Conservation (phyloP, 345 rosid genomes). For the Stellera chamaejasme region DNA sequence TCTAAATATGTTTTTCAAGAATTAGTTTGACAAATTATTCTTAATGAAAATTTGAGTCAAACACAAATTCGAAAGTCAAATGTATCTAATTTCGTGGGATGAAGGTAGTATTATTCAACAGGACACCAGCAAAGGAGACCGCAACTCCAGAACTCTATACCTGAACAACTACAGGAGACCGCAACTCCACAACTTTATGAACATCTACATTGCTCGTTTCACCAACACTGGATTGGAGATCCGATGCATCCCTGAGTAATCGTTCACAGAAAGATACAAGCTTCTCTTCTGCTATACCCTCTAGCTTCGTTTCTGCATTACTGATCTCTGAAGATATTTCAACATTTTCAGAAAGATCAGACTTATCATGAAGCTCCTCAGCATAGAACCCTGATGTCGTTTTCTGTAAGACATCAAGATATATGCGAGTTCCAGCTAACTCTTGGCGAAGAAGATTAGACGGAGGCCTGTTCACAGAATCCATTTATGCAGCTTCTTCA, state of each 20-base stretch:
- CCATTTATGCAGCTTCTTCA: slow-evolving; percentile 4
- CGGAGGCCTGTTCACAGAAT: slow-evolving; percentile 60
- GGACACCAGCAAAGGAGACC: slow-evolving; percentile 69
- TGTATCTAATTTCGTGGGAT: too few relatives aligned
- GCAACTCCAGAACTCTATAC: slow-evolving; percentile 51
- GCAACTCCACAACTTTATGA: slow-evolving; percentile 73
- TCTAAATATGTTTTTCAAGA: too few relatives aligned
- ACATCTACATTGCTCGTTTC: slow-evolving; percentile 72
- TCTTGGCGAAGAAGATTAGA: slow-evolving; percentile 86
- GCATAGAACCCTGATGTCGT: slow-evolving; percentile 35
- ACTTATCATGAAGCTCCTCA: slow-evolving; percentile 21
- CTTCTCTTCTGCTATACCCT: slow-evolving; percentile 68
- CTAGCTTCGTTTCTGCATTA: slow-evolving; percentile 37
- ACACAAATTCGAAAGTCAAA: too few relatives aligned
- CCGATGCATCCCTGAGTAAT: slow-evolving; percentile 72
- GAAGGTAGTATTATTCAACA: neutral
- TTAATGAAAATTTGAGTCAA: too few relatives aligned
- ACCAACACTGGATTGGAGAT: slow-evolving; percentile 61
- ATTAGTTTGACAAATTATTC: too few relatives aligned
- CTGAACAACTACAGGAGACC: slow-evolving; percentile 88
- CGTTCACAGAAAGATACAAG: slow-evolving; percentile 75
- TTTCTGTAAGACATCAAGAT: slow-evolving; percentile 76
- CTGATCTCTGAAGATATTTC: slow-evolving; percentile 20
- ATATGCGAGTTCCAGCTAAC: slow-evolving; percentile 63
- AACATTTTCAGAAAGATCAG: slow-evolving; percentile 18